Base-by-base conservation (phyloP, 75 land plant genomes). In the Selaginella tamariscina region DNA sequence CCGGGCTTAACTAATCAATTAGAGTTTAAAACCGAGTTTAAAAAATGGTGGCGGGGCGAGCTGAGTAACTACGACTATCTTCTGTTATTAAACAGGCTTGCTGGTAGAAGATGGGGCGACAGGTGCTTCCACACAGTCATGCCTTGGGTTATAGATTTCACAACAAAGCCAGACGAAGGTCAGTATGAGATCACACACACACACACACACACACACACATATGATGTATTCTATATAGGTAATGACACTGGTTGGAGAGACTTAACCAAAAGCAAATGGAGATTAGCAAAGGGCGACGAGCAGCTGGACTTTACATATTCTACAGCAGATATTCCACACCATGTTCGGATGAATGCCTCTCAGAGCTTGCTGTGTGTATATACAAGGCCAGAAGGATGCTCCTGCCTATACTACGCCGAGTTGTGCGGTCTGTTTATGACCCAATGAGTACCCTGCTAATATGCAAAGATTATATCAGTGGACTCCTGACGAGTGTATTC, bases 101-200 rank as follows among this genome's bases (percentile, higher is more conserved):
- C 96, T 59, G 96, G 96, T 28, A 83, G 96, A 77, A 83, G 85
- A 68, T 91, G 96, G 96, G 91, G 92, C 0, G 96, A 91, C 70
- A 82, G 81, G 64, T 75, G 82, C 33, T 88, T 91, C 72, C 86
- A 88, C 64, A 80, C 74, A 24, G 92, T 91, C n/a, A 91, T 91
- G 92, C 96, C 96, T 9, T 91, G 96, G 96, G 96, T 91, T 0
- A 85, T 88, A 65, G 96, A 91, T 77, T 91, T 91, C 75, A 91
- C 77, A 72, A 78, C 65, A 57, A 88, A 78, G 68, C 91, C 96
- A 54, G 86, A 85, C 73, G 82, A 79, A 67, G 73, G 68, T 32
- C 32, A 29, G 33, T 67, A 27, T 66, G 15, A 29, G 24, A 33
- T 20, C 28, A 15, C 33, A 21, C 24, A 2, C 24, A 31, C 24